Evolutionary conservation across 352 stramenopile species (phyloP), one percentile per base, ranked within the genome.

Genomic region (Phytophthora crassamura): DNA sequence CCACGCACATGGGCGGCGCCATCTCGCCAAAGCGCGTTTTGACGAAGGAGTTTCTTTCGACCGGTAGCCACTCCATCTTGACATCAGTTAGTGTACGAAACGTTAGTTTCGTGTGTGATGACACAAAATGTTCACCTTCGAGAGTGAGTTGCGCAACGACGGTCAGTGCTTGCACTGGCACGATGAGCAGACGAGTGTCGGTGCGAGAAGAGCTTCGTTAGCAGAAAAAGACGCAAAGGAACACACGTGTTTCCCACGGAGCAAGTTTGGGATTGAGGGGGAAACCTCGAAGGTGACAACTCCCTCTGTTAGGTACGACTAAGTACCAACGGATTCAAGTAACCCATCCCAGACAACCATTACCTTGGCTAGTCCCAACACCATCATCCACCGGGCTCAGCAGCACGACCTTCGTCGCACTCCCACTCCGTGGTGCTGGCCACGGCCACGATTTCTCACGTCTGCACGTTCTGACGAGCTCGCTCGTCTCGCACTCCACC

Each of bases 1-100:
- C 86, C 51, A 94, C 71, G 74, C 86, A 96, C 77, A 90, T 87
- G 10, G 40, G 52, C 58, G 59, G 12, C 42, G 57, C 35, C 71
- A 75, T 77, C 30, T 40, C 52, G 22, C 14, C n/a, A 30, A 25
- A 3, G 22, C 6, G n/a, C n/a, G n/a, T n/a, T 10, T 45, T 25
- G 16, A 16, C 43, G 51, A 30, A 30, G 25, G 7, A 22, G 9
- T 22, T 43, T 43, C 1, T 22, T 9, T 43, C 38, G 38, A 30
- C 4, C 6, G 25, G 25, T 2, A 30, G 25, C 25, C 25, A 30
- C 25, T 30, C 25, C 25, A 30, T 30, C 25, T 30, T 30, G 25
- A 30, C 25, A 30, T 4, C 25, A 30, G 25, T 30, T 30, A 5
- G 4, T 30, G 25, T 30, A 30, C 25, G 3, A 30, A 30, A 30